Base-by-base conservation (phyloP, 306 rosid genomes). In the Astragalus glycyphyllos region DNA sequence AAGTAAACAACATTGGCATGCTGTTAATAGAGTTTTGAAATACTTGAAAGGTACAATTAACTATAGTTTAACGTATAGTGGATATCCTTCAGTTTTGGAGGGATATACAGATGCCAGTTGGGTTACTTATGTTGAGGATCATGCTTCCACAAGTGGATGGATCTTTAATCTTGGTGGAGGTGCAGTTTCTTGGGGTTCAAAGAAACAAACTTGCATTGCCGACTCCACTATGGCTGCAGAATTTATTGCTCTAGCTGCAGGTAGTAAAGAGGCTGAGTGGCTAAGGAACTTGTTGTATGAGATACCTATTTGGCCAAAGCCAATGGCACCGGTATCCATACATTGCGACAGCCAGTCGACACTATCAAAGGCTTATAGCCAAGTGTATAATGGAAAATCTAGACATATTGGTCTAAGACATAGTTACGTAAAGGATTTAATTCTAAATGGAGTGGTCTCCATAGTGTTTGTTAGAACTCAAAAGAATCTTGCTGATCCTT, bases 271-370 rank as follows among this genome's bases (percentile, higher is more conserved):
- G 38, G 42, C 9, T 2, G 37, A 57, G 32, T 57, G 63, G 8
- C 63, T 57, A 29, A 31, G 63, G 12, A 57, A 57, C 31, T 57
- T 31, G 3, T 5, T 31, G 16, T 34, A 29, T 32, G 59, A 53
- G 9, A 57, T 29, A 5, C 14, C 62, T 6, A 7, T 56, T 23
- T 56, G 41, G 40, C 12, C 12, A 53, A 53, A 17, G 11, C 31
- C 61, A 56, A 29, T 56, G 62, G 62, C 62, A 56, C 16, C 40
- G 7, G 29, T 57, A 11, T 54, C 60, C 35, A 54, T 26, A 54
- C 60, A 20, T 23, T 20, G 14, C 11, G 14, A 54, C 26, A 54
- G 60, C 11, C 60, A 26, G 4, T 26, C 60, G 0, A 54, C 60
- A 54, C 60, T 54, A 15, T 54, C 38, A 54, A 54, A 54, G 11